A percentile compares a stretch with the other conserved stretches of the same genome.
phyloP scores from a whole-genome alignment of 2,329 filamentous ascomycete genomes.

The Calonectria honghensis region DNA sequence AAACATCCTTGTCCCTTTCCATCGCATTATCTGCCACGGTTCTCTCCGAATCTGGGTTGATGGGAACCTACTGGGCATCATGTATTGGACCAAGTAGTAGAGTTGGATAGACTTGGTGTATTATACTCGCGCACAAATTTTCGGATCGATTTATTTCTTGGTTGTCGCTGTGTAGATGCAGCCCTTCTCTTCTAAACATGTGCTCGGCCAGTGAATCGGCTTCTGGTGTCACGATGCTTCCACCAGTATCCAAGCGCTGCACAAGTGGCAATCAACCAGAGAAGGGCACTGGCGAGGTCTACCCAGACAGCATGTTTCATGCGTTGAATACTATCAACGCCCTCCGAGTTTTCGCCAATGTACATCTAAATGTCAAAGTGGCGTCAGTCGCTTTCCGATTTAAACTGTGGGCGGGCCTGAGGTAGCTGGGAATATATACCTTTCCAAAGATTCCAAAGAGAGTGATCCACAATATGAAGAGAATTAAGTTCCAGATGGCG shows the following conservation, averaged over 20 bases:
- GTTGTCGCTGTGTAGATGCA: neutral
- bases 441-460: slow-evolving; percentile 90
- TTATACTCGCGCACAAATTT: neutral
- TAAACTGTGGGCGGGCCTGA: neutral
- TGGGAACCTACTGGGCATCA: neutral
- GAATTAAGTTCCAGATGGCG: slow-evolving; percentile 81
- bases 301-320: slow-evolving; percentile 95
- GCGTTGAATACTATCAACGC: slow-evolving; percentile 77
- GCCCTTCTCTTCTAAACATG: slow-evolving; percentile 63
- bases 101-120: too few species aligned
- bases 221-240: slow-evolving; percentile 70
- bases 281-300: slow-evolving; percentile 81
- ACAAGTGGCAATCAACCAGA: slow-evolving; percentile 82
- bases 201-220: slow-evolving; percentile 76
- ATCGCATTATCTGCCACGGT: neutral
- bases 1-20: too few species aligned
- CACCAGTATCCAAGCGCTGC: slow-evolving; percentile 76
- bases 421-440: slow-evolving; percentile 58
- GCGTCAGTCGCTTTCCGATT: slow-evolving; percentile 29
- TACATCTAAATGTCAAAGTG: slow-evolving; percentile 72
- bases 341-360: slow-evolving; percentile 80
- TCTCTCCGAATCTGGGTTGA: neutral
- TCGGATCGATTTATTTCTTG: neutral
- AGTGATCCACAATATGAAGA: slow-evolving; percentile 87
- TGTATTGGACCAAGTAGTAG: neutral